A percentile compares a stretch with the other conserved stretches of the same genome.
These are phyloP conservation scores for Monilinia fructicola DNA, from an alignment of 2,329 filamentous ascomycete genomes.

Conservation along the genomic window DNA sequence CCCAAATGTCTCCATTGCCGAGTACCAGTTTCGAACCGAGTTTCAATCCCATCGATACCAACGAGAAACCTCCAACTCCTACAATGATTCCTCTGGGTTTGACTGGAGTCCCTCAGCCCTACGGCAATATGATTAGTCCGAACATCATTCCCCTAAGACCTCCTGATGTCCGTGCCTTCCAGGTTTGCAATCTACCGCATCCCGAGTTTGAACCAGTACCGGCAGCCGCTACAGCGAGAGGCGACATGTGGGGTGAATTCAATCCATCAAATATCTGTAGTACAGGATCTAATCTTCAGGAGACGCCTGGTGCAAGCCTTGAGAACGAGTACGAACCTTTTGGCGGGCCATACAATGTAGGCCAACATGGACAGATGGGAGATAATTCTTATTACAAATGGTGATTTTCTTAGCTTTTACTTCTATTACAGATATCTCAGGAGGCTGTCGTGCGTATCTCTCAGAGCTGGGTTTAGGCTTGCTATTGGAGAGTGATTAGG, in stretches of 20 bases:
- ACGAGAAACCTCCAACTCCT: background rate
- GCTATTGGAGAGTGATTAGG: background rate
- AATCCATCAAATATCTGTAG: background rate
- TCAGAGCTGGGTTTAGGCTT: background rate
- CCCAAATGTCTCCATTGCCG: background rate
- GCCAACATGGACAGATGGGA: background rate
- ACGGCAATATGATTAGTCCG: background rate
- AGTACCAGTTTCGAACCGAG: background rate
- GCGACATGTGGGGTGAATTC: background rate
- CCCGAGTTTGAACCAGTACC: constrained; percentile 1
- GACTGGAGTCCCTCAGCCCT: background rate
- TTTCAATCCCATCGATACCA: background rate
- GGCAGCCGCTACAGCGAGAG: background rate
- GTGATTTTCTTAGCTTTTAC: background rate
- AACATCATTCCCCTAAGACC: background rate
- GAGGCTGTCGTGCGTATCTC: background rate
- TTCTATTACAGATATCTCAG: background rate
- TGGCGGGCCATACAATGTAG: background rate
- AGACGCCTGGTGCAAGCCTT: background rate
- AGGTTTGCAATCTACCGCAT: background rate
- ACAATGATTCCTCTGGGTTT: background rate
- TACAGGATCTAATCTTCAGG: background rate
- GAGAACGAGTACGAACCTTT: background rate
- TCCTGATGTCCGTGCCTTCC: background rate
- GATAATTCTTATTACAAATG: background rate